Evolutionary conservation across 1,284 basidiomycete species (phyloP).

Genomic region (Malassezia dermatis): DNA sequence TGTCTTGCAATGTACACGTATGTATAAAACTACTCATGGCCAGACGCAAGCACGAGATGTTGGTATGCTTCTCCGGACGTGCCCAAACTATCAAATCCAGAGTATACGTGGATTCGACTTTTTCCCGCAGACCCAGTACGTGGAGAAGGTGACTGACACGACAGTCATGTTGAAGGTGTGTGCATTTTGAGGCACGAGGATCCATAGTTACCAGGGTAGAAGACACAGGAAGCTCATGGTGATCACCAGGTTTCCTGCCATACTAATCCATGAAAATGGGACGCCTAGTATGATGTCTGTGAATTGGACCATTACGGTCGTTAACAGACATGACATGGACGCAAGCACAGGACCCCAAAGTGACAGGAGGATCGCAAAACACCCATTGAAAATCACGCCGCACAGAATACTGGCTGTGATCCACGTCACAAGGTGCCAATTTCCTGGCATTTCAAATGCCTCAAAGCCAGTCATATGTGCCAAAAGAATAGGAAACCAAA

Average conservation of each 20-base stretch:
- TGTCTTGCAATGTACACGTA: constrained; percentile 62
- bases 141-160: neutral
- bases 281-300: constrained; percentile 31
- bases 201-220: constrained; percentile 3
- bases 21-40: constrained; percentile 1
- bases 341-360: constrained; percentile 46
- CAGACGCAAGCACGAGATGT: constrained; percentile 52
- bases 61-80: constrained; percentile 28
- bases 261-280: constrained; percentile 28
- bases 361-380: constrained; percentile 31
- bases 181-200: constrained; percentile 23
- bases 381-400: constrained; percentile 44
- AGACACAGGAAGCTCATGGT: constrained; percentile 29
- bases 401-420: constrained; percentile 25
- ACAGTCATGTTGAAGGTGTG: constrained; percentile 43
- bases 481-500: constrained; percentile 38
- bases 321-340: constrained; percentile 39
- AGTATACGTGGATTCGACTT: constrained; percentile 43
- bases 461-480: constrained; percentile 31
- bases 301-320: constrained; percentile 40
- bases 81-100: constrained; percentile 32
- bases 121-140: constrained; percentile 44
- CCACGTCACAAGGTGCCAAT: constrained; percentile 16
- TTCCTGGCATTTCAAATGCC: constrained; percentile 30
- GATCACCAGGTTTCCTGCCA: constrained; percentile 34